Base-by-base conservation (phyloP, 2,329 filamentous ascomycete species). In the Hymenoscyphus repandus region DNA sequence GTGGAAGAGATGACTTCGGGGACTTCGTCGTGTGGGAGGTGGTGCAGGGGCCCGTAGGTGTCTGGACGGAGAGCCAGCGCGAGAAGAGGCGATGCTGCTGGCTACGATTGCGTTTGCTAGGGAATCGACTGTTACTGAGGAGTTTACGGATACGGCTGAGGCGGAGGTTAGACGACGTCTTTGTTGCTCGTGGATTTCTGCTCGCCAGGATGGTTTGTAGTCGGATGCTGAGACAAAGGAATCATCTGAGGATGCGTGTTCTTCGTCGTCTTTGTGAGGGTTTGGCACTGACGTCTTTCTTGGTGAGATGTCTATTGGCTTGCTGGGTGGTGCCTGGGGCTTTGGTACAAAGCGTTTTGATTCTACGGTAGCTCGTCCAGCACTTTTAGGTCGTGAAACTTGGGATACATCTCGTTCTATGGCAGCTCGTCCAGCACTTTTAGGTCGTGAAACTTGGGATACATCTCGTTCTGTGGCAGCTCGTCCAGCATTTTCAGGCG, bases 91-190 rank as follows among this genome's bases (percentile, higher is more conserved):
- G 0, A 91, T 73, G 20, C 83, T 86, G 1, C 86, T 83, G 2
- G 86, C 87, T 61, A 91, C 78, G 51, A 91, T 89, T 55, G 88
- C 88, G 60, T 81, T 80, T 11, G 86, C 83, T 6, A 91, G 77
- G 0, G 82, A 82, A 52, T 84, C 78, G 9, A 88, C 74, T 1
- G 78, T 77, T 27, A 83, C 73, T 46, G 50, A 51, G 20, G 57
- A 59, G 31, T 53, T 51, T 22, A 51, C 22, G 15, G 60, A 59
- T 9, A 42, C 37, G 12, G 43, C 47, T 20, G 50, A 58, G 22
- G 50, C 12, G 30, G 54, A 58, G 7, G 51, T 51, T 6, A 55
- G 46, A 27, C 48, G 53, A 13, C 42, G 33, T 33, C 51, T 49
- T 18, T 58, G 56, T 53, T 59, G 53, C 12, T 50, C 40, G 60